Percentiles rank a stretch among this genome's conserved stretches.
These are phyloP conservation scores for Coemansia sp. DNA, from an alignment of 192 early-diverging fungal genomes.

Conservation along the genomic window DNA sequence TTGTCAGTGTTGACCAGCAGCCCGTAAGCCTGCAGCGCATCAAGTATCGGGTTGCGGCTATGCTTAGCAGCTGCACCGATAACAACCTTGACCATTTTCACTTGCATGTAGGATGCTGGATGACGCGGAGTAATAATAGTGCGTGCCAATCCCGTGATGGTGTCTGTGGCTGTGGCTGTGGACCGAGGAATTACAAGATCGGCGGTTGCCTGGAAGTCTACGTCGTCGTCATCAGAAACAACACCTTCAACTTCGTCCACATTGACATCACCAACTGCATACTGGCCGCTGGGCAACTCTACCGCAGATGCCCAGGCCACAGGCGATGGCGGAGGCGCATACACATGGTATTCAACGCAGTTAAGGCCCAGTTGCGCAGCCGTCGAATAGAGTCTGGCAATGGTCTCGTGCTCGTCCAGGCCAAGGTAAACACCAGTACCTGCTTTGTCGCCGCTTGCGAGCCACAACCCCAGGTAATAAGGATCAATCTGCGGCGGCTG, in stretches of 20 bases:
- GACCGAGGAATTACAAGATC: conserved; percentile 2
- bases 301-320: background rate
- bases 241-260: background rate
- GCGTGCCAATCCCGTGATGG: background rate
- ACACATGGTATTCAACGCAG: conserved; percentile 12
- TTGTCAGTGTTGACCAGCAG: background rate
- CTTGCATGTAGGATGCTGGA: conserved; percentile 10
- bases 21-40: conserved; percentile 9
- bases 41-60: background rate
- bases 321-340: conserved; percentile 6
- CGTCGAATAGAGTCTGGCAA: conserved; percentile 6
- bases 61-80: conserved; percentile 2
- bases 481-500: conserved; percentile 16
- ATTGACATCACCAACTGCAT: background rate
- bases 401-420: background rate
- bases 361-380: conserved; percentile 10
- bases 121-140: conserved; percentile 11
- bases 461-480: conserved; percentile 19
- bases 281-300: background rate
- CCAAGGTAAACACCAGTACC: conserved; percentile 12
- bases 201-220: background rate
- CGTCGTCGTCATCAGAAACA: background rate
- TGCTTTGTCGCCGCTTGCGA: conserved; percentile 5
- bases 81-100: conserved; percentile 10
- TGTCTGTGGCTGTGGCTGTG: background rate